phyloP scores from a whole-genome alignment of 768 basidiomycete species.

The Lentinula raphanica region DNA sequence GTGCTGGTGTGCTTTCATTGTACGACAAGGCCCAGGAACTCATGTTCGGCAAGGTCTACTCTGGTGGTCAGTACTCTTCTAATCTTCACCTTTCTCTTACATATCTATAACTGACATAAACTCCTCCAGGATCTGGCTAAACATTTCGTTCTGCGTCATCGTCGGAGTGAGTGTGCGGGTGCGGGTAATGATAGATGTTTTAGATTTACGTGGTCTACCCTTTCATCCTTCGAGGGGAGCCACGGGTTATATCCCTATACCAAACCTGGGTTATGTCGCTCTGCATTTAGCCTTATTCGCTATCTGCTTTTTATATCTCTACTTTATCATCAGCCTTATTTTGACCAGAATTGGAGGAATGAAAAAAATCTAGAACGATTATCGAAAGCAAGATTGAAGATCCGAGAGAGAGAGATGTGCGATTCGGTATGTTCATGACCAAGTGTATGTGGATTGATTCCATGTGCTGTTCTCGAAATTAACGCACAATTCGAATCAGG shows the following conservation, averaged over 20 bases:
- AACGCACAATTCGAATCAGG: too few species aligned
- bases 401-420: too few species aligned
- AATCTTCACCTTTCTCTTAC: background rate
- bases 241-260: background rate
- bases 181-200: background rate
- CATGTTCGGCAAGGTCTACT: constrained; percentile 99
- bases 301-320: constrained; percentile 3
- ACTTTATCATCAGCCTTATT: background rate
- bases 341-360: constrained; percentile 2
- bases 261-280: background rate
- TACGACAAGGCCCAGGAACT: constrained; percentile 98
- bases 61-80: constrained; percentile 63
- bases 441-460: too few species aligned
- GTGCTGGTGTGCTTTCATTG: constrained; percentile 97
- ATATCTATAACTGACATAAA: constrained; percentile 4
- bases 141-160: constrained; percentile 1
- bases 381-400: too few species aligned
- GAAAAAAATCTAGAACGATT: constrained; percentile 1
- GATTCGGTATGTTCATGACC: too few species aligned
- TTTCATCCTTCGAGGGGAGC: background rate
- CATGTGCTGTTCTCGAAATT: too few species aligned
- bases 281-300: background rate
- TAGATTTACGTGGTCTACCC: background rate
- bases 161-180: background rate
- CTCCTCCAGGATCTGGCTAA: constrained; percentile 42